Conservation (phyloP, 306 rosid species). For the Vigna mungo region DNA sequence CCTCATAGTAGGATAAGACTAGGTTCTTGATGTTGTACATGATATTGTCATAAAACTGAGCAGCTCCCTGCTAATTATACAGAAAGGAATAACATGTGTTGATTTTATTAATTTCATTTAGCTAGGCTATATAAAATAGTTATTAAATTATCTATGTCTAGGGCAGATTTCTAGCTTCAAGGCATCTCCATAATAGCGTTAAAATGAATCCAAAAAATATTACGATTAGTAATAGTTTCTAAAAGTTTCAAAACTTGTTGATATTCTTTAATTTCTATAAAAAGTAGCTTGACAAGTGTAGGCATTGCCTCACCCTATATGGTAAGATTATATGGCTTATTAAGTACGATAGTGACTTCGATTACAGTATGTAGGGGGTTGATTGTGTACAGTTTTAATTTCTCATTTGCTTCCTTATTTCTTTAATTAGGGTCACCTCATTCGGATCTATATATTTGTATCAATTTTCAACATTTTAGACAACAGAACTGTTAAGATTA, state of each 20-base stretch:
- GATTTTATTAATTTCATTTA: slow-evolving; percentile 1
- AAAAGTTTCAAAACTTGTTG: slow-evolving; percentile 4
- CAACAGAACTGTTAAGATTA: too few relatives aligned
- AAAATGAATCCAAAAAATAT: not conserved
- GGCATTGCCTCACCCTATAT: not conserved
- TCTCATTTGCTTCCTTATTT: not conserved
- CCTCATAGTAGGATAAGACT: not conserved
- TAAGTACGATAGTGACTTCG: not conserved
- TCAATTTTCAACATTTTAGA: not conserved
- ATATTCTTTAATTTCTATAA: slow-evolving; percentile 10
- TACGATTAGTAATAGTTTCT: not conserved
- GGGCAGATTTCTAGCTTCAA: slow-evolving; percentile 8
- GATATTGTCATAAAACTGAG: slow-evolving; percentile 13
- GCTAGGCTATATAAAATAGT: slow-evolving; percentile 16
- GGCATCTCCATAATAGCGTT: slow-evolving; percentile 14
- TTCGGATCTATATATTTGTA: not conserved
- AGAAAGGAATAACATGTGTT: not conserved
- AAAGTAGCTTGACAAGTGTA: not conserved
- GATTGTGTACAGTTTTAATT: not conserved
- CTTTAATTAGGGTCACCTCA: not conserved
- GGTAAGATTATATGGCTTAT: not conserved
- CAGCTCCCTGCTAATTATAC: not conserved
- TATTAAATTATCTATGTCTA: slow-evolving; percentile 15
- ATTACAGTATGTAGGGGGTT: not conserved
- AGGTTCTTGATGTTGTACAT: slow-evolving; percentile 18